phyloP scores from a whole-genome alignment of 2,329 filamentous ascomycete genomes.

The Purpureocillium lavendulum region DNA sequence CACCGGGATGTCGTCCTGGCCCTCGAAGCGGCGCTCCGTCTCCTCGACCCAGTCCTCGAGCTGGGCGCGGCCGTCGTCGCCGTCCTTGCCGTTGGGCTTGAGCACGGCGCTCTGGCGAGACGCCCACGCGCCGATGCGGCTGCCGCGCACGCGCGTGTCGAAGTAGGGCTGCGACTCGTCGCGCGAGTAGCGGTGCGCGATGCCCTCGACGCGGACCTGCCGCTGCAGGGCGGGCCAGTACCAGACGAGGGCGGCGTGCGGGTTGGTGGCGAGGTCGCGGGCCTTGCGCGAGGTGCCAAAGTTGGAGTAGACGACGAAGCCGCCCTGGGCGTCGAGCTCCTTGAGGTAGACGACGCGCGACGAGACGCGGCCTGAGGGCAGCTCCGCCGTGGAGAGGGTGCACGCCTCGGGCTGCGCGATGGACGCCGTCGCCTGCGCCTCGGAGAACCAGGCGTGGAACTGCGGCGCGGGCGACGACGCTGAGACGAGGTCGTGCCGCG shows the following conservation, averaged over 20 bases:
- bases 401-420: slow-evolving; percentile 81
- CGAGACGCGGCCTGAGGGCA: slow-evolving; percentile 78
- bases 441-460: slow-evolving; percentile 84
- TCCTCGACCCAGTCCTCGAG: slow-evolving; percentile 73
- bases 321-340: slow-evolving; percentile 66
- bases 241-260: slow-evolving; percentile 76
- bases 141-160: slow-evolving; percentile 66
- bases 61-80: slow-evolving; percentile 61
- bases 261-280: slow-evolving; percentile 62
- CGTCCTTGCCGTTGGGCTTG: slow-evolving; percentile 28
- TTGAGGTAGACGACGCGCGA: slow-evolving; percentile 90
- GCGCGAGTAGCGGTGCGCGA: slow-evolving; percentile 52
- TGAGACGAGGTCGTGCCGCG: not conserved
- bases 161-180: slow-evolving; percentile 68
- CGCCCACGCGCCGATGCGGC: slow-evolving; percentile 85
- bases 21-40: slow-evolving; percentile 66
- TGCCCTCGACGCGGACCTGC: slow-evolving; percentile 84
- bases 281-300: slow-evolving; percentile 70
- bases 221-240: slow-evolving; percentile 83
- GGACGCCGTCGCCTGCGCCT: slow-evolving; percentile 47
- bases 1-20: slow-evolving; percentile 72
- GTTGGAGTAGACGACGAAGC: slow-evolving; percentile 92
- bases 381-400: slow-evolving; percentile 72
- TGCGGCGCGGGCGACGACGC: slow-evolving; percentile 61
- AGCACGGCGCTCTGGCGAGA: slow-evolving; percentile 80